Conservation (phyloP, 2,329 filamentous ascomycete species). For the Geosmithia flava region DNA sequence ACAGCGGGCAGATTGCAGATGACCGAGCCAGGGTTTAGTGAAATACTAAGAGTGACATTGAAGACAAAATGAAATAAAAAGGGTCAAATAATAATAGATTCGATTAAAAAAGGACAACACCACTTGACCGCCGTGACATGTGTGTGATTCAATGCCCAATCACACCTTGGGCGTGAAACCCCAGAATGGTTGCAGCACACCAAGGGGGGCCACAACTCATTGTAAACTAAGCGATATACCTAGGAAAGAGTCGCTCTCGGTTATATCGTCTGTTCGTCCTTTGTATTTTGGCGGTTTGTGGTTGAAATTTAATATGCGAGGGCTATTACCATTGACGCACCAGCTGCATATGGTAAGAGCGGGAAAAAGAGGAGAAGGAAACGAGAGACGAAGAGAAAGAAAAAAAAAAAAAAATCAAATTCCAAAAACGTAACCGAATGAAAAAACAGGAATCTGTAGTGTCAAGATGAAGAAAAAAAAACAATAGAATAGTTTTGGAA, state of each 20-base stretch:
- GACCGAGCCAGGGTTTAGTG: neutral
- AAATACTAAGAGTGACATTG: neutral
- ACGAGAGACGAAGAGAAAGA: neutral
- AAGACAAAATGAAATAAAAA: neutral
- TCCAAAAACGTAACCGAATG: no score
- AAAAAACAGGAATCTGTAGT: neutral
- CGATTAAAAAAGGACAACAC: neutral
- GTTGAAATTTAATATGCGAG: neutral
- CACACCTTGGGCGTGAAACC: constrained; percentile 1
- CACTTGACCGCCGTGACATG: neutral
- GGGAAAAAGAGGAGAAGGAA: neutral
- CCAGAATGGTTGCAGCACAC: neutral
- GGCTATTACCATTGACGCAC: neutral
- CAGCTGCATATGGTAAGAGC: neutral
- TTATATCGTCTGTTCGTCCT: neutral
- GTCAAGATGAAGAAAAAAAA: neutral
- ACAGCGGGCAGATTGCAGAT: constrained; percentile 15
- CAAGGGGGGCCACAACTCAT: neutral
- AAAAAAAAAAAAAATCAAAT: neutral
- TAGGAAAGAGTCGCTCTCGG: neutral
- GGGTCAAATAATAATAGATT: neutral
- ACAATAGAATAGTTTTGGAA: neutral
- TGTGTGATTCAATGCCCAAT: neutral
- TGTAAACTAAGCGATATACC: neutral
- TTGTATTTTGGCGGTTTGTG: neutral